Conservation (phyloP, 1,139 yeast species). For the Diutina neorugosa region DNA sequence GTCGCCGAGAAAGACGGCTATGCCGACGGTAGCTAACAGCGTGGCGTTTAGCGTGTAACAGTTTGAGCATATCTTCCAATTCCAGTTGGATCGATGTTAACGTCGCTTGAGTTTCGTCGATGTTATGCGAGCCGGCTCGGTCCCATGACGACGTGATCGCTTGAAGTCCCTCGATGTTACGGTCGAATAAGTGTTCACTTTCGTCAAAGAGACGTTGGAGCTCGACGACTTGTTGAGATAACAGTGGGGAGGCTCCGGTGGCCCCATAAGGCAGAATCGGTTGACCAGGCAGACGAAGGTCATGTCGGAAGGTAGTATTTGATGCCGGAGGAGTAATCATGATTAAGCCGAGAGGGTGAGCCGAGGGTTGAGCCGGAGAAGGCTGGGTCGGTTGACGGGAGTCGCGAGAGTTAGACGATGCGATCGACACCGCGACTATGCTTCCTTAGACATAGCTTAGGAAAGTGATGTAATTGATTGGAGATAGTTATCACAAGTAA, state of each 20-base stretch:
- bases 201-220: not conserved
- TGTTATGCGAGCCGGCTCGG: not conserved
- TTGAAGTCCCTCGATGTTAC: not conserved
- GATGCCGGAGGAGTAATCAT: not conserved
- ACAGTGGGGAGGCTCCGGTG: not conserved
- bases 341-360: not conserved
- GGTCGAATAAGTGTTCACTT: not conserved
- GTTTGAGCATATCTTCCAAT: not conserved
- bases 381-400: no score
- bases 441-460: no score
- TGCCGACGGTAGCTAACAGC: not conserved
- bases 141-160: not conserved
- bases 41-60: not conserved
- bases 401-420: no score
- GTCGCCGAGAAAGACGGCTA: not conserved
- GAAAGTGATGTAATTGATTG: no score
- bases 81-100: not conserved
- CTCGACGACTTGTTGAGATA: not conserved
- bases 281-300: slow-evolving; percentile 1
- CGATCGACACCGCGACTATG: no score
- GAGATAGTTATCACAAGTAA: no score
- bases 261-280: not conserved
- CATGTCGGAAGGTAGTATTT: not conserved
- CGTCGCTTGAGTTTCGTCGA: not conserved
- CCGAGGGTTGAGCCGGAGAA: no score